Evolutionary conservation across 768 basidiomycete genomes (phyloP), one percentile per base, ranked within the genome.

Genomic region (Candolleomyces aberdarensis): DNA sequence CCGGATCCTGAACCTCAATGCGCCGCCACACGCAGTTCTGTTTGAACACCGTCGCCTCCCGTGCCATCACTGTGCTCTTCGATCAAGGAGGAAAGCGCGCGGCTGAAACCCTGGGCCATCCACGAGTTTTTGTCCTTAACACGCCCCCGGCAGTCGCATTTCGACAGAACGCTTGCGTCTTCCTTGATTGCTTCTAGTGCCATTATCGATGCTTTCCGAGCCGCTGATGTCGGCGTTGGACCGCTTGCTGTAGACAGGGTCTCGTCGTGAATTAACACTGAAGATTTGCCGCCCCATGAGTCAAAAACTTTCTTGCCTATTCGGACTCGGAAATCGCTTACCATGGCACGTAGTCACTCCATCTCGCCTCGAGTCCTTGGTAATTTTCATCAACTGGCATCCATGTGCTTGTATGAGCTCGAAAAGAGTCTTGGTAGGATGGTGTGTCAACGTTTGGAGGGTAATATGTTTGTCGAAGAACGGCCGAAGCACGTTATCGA

Each of bases 381-480:
- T 68, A 49, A 89, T 79, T 60, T 82, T 77, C 60, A 91, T 88
- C 59, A 80, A 74, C 55, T 85, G 86, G 66, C 92, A 92, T 47
- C 87, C 86, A 64, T 87, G 82, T 31, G 83, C 81, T 67, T 92
- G 88, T 56, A 92, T 75, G 29, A 91, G 70, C 67, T 93, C 91
- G 57, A 87, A 86, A 13, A 94, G 78, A 56, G 84, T 76, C 68
- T 88, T 88, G 26, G 88, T 90, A 1, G 92, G 92, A 71, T 93
- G 91, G 64, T 86, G 84, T 3, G 89, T 84, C 19, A 92, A 76
- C 36, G 86, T 91, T 66, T 85, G 83, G 59, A 91, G 75, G 29
- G 85, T 85, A 71, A 94, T 83, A 64, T 92, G 85, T 64, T 80
- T 80, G 71, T 92, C 86, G 67, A 87, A 91, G 71, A 94, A 95